Evolutionary conservation across 345 rosid species (phyloP), one percentile per base, ranked within the genome.

Genomic region (Sonneratia alba): DNA sequence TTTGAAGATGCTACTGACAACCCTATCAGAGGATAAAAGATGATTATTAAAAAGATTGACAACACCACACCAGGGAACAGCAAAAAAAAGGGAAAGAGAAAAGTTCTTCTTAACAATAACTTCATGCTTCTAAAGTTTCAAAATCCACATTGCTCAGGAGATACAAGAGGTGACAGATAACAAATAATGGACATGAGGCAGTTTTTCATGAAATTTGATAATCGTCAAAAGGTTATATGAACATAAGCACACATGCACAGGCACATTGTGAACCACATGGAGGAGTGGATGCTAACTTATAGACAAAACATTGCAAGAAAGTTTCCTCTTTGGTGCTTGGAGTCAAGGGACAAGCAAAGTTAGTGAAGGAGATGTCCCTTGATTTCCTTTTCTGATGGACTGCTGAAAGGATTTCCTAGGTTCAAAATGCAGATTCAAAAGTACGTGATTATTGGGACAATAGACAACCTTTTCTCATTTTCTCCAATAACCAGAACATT

Each of bases 401-500:
- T 47, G 51, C 45, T 9, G 10, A 16, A 49, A 49, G 68, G 68
- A 65, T 13, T 32, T 65, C 42, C 21, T 32, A 65, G 42, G 42
- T 21, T 65, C 37, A 1, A 18, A 10, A 34, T 24, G 21, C 42
- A 6, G 21, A 4, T 15, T 65, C 6, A 12, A 42, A 65, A 32
- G 19, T 36, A 11, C 6, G 45, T 66, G n/a, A n/a, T 1, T 68
- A 68, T 42, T 10, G 9, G 19, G 19, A 18, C 27, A 5, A 42
- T 42, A 22, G 51, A 45, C 40, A 82, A 94, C 99, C 97, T 91
- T 85, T 94, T 91, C 82, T 95, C 99, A 81, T 83, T 87, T 80
- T 95, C 99, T 74, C 99, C 97, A 81, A 85, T 83, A 10, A 95
- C 91, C 84, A 92, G 80, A 76, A 87, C 80, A 49, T 87, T 87